These are phyloP conservation scores for Sporopachydermia lactativora DNA, from an alignment of 805 yeast genomes.

Conservation along the genomic window DNA sequence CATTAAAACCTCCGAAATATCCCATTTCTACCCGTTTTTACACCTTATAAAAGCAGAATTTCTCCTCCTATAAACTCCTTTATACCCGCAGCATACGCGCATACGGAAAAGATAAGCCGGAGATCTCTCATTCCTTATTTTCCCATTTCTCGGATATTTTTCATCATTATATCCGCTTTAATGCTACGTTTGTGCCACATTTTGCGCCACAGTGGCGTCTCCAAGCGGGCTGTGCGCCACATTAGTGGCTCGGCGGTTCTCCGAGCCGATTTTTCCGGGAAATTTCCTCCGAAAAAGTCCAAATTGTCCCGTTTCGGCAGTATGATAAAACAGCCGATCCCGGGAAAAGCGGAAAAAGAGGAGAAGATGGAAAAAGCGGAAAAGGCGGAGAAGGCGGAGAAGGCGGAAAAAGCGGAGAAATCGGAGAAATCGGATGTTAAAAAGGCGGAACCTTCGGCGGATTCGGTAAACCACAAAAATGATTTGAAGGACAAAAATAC, in stretches of 20 bases:
- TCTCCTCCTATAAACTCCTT: too few species aligned
- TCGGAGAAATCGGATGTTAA: conserved; percentile 4
- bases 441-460: not conserved
- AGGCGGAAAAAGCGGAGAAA: conserved; percentile 2
- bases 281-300: conserved; percentile 6
- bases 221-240: conserved; percentile 8
- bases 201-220: conserved; percentile 10
- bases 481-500: too few species aligned
- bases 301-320: conserved; percentile 11
- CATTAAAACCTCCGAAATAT: too few species aligned
- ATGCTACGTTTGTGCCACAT: conserved; percentile 17
- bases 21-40: too few species aligned
- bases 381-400: conserved; percentile 4
- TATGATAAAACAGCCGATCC: conserved; percentile 2
- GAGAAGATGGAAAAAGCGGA: conserved; percentile 8
- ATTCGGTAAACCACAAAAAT: too few species aligned
- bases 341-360: conserved; percentile 6
- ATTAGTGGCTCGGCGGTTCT: conserved; percentile 6
- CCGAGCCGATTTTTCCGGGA: conserved; percentile 2
- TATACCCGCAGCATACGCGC: too few species aligned
- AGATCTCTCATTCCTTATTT: too few species aligned
- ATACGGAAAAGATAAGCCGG: too few species aligned
- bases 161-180: too few species aligned
- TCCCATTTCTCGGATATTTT: too few species aligned
- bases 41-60: too few species aligned